These are phyloP conservation scores for Aureobasidium melanogenum DNA, from an alignment of 2,329 filamentous ascomycete species.

Conservation along the genomic window DNA sequence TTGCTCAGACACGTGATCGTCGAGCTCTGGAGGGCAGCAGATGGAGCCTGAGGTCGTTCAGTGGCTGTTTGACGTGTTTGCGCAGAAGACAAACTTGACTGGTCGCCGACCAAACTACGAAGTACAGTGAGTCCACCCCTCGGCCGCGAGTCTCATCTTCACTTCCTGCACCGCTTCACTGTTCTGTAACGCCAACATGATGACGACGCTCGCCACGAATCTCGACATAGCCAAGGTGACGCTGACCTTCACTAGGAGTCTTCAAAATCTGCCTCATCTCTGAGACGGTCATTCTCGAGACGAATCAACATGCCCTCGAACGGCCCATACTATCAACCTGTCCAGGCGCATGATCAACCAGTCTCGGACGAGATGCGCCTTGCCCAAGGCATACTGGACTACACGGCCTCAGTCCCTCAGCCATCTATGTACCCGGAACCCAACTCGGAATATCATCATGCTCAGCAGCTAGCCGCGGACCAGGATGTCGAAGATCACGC, in stretches of 20 bases:
- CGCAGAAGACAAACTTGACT: not conserved
- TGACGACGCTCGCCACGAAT: not conserved
- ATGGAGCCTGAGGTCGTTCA: not conserved
- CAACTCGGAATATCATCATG: slow-evolving; percentile 11
- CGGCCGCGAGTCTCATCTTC: not conserved
- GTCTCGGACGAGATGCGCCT: slow-evolving; percentile 8
- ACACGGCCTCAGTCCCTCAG: not conserved
- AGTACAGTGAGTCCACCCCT: not conserved
- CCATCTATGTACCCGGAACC: slow-evolving; percentile 12
- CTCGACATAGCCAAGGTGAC: not conserved
- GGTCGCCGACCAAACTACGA: not conserved
- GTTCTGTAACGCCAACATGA: not conserved
- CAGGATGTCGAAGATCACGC: slow-evolving; percentile 8
- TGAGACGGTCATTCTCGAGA: not conserved
- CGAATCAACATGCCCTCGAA: slow-evolving; percentile 7
- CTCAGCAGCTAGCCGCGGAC: slow-evolving; percentile 6
- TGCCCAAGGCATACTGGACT: slow-evolving; percentile 2
- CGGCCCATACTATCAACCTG: slow-evolving; percentile 14
- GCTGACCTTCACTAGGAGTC: not conserved
- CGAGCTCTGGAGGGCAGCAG: not conserved
- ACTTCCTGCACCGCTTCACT: not conserved
- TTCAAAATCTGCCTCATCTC: not conserved
- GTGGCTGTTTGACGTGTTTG: not conserved
- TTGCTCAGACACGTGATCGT: not conserved
- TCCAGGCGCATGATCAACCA: slow-evolving; percentile 9